These are phyloP conservation scores for Lachnellula arida DNA, from an alignment of 2,329 filamentous ascomycete species.

Conservation along the genomic window DNA sequence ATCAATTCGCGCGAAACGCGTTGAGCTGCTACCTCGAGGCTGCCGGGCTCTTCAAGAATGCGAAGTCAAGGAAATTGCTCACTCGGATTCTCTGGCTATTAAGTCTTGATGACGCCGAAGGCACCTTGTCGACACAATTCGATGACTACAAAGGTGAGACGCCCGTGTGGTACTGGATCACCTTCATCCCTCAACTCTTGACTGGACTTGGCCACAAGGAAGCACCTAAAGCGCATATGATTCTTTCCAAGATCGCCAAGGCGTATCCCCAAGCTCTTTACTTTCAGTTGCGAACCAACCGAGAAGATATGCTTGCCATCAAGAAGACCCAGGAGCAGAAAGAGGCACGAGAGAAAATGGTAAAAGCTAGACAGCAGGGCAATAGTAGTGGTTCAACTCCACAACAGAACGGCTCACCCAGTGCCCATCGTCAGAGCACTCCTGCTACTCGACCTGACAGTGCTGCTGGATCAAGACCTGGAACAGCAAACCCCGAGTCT, in stretches of 20 bases:
- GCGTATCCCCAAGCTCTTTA: slow-evolving; percentile 93
- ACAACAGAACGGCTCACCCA: slow-evolving; percentile 31
- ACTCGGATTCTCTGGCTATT: slow-evolving; percentile 93
- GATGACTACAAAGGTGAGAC: slow-evolving; percentile 97
- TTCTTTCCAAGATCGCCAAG: slow-evolving; percentile 91
- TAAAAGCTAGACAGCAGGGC: slow-evolving; percentile 28
- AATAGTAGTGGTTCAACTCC: slow-evolving; percentile 19
- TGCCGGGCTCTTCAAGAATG: slow-evolving; percentile 92
- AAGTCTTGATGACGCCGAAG: slow-evolving; percentile 85
- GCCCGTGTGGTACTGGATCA: slow-evolving; percentile 99
- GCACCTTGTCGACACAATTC: slow-evolving; percentile 78
- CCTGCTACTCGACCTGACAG: slow-evolving; percentile 22
- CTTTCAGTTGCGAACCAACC: slow-evolving; percentile 87
- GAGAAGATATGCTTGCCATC: slow-evolving; percentile 89
- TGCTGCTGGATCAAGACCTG: slow-evolving; percentile 34
- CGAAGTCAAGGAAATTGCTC: slow-evolving; percentile 90
- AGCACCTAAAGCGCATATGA: slow-evolving; percentile 76
- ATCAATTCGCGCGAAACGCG: slow-evolving; percentile 82
- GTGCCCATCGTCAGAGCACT: slow-evolving; percentile 23
- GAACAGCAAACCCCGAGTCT: slow-evolving; percentile 40
- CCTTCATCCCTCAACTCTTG: slow-evolving; percentile 93
- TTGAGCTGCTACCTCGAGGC: slow-evolving; percentile 96
- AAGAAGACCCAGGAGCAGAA: slow-evolving; percentile 83
- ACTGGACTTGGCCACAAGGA: slow-evolving; percentile 90
- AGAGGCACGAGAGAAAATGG: slow-evolving; percentile 46